A percentile compares a stretch with the other conserved stretches of the same genome.
Conservation (phyloP, 768 basidiomycete genomes). For the Lentinula guzmanii region DNA sequence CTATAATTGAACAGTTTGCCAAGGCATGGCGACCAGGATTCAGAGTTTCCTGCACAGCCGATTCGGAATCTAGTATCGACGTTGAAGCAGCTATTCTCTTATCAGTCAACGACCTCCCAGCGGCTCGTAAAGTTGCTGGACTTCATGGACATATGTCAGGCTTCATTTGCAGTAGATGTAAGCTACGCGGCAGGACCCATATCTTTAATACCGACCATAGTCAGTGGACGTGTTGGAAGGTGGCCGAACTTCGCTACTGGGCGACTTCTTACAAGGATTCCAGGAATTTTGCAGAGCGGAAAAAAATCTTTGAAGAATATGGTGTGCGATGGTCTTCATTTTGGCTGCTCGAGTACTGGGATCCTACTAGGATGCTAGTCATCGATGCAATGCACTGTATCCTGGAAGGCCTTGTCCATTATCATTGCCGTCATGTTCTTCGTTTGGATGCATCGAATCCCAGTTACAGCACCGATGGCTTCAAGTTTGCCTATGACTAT, state of each 20-base stretch:
- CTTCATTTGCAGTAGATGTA: slow-evolving; percentile 23
- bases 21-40: slow-evolving; percentile 23
- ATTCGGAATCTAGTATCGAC: slow-evolving; percentile 13
- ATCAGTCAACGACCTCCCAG: slow-evolving; percentile 24
- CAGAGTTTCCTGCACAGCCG: slow-evolving; percentile 13
- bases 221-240: slow-evolving; percentile 16
- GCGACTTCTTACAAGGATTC: slow-evolving; percentile 19
- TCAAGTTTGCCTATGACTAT: neutral
- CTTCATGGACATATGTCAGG: slow-evolving; percentile 12
- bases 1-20: slow-evolving; percentile 27
- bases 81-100: slow-evolving; percentile 16
- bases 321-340: slow-evolving; percentile 26
- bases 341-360: slow-evolving; percentile 16
- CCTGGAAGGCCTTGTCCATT: slow-evolving; percentile 24
- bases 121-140: slow-evolving; percentile 20
- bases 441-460: neutral
- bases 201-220: slow-evolving; percentile 19
- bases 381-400: slow-evolving; percentile 38
- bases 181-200: slow-evolving; percentile 12
- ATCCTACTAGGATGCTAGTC: slow-evolving; percentile 13
- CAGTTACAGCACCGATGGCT: neutral
- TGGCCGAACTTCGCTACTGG: slow-evolving; percentile 11
- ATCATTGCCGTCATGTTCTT: slow-evolving; percentile 21
- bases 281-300: slow-evolving; percentile 6
- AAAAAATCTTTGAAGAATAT: slow-evolving; percentile 12